A percentile compares a stretch with the other conserved stretches of the same genome.
Evolutionary conservation across 78 protist species (phyloP).

Genomic region (Emiliania huxleyi): DNA sequence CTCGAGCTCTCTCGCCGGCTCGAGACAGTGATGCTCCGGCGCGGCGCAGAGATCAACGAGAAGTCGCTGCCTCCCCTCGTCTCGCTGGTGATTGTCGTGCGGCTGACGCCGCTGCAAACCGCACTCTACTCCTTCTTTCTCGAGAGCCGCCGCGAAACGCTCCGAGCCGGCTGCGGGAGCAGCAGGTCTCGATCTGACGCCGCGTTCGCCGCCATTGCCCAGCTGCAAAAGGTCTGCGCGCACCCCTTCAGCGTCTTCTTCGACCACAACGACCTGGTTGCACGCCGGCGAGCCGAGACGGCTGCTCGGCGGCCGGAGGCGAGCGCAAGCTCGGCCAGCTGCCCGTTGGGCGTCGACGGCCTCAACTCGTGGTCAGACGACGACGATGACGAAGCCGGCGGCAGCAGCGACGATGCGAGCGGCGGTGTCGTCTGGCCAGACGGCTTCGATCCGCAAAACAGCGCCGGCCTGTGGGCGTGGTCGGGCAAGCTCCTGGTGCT

Average conservation of each 20-base stretch:
- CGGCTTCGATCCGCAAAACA: not conserved
- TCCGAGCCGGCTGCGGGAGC: not conserved
- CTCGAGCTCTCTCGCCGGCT: not conserved
- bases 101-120: not conserved
- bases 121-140: not conserved
- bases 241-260: not conserved
- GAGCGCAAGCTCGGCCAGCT: too few species aligned
- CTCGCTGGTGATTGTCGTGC: not conserved
- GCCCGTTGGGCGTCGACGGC: not conserved
- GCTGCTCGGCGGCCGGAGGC: too few species aligned
- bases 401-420: not conserved
- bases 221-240: not conserved
- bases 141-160: not conserved
- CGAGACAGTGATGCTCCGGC: not conserved
- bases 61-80: not conserved
- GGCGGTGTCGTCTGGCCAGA: not conserved
- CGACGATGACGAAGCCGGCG: too few species aligned
- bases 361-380: not conserved
- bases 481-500: slow-evolving; percentile 83
- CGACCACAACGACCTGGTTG: not conserved
- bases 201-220: not conserved
- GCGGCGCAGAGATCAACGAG: not conserved
- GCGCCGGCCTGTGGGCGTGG: not conserved
- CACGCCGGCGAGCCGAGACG: not conserved
- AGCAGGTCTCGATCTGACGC: not conserved